Base-by-base conservation (phyloP, 169 alveolate genomes). In the Sarcocystis neurona region DNA sequence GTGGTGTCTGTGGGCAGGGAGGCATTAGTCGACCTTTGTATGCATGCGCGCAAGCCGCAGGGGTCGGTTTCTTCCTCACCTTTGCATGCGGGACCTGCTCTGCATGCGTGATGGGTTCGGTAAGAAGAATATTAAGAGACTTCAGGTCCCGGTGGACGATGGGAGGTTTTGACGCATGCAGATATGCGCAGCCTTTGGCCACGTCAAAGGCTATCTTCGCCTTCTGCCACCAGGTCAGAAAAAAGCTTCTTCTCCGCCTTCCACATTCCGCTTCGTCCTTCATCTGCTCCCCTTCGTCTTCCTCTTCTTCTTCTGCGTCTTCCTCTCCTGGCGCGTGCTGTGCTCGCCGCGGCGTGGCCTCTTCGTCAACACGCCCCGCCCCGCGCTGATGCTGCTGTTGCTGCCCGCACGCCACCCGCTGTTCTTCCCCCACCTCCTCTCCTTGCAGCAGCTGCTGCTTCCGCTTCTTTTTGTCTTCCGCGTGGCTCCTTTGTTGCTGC, bases 91-190 rank as follows among this genome's bases (percentile, higher is more conserved):
- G 87, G 34, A 23, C 84, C n/a, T 86, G 85, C 48, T 48, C 79
- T 20, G 75, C 86, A 27, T 87, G 82, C 39, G 86, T 78, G 44
- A 96, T 89, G 23, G 93, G 92, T 39, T 92, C 89, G 20, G 92
- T 58, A 44, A 96, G 86, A 47, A 96, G 92, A 56, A 96, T 89
- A 88, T 97, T 97, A 63, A 96, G 94, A 68, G 96, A 92, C 89
- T 97, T 97, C 72, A 97, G 92, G 91, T 97, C 99, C 77, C 99
- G 93, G 89, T 97, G 99, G n/a, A 96, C 90, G 46, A 97, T 95
- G 12, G 95, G 96, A 5, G 97, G 97, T 86, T 94, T 90, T 74
- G 92, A 91, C 23, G 95, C 88, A 82, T 97, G 99, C 50, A 96
- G 92, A 93, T 94, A 97, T 92, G 85, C 96, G 92, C 34, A 97